Evolutionary conservation across 768 basidiomycete species (phyloP).

Genomic region (Mycena epipterygia): DNA sequence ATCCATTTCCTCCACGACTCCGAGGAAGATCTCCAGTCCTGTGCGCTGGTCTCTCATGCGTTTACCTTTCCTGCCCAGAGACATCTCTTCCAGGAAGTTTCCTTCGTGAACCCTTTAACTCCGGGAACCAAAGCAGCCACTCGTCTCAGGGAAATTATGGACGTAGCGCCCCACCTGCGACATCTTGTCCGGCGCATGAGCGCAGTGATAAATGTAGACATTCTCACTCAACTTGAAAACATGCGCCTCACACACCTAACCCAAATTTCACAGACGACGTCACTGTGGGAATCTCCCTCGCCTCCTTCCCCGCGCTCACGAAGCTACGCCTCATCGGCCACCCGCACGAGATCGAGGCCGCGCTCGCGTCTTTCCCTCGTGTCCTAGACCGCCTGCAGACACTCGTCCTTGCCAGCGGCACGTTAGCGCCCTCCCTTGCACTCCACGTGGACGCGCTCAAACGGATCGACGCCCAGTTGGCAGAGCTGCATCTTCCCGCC

Average conservation of each 20-base stretch:
- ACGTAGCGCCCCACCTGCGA: background rate
- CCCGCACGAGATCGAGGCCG: background rate
- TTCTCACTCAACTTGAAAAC: background rate
- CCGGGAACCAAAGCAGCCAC: background rate
- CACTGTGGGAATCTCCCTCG: background rate
- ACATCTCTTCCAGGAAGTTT: background rate
- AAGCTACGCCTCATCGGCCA: background rate
- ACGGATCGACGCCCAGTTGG: background rate
- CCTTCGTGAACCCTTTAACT: background rate
- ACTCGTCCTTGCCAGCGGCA: background rate
- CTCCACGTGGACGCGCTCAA: background rate
- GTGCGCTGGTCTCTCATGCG: conserved; percentile 42
- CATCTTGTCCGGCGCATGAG: background rate
- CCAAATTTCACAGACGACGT: background rate
- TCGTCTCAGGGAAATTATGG: background rate
- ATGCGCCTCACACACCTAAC: background rate
- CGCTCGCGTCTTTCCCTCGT: background rate
- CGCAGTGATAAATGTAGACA: background rate
- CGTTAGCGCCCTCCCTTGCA: too few species aligned
- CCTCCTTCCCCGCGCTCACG: background rate
- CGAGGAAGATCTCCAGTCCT: conserved; percentile 38
- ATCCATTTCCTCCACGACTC: conserved; percentile 47
- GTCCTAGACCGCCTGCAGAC: background rate
- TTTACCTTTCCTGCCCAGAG: conserved; percentile 23
- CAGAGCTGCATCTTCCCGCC: background rate